Conservation (phyloP, 768 basidiomycete species). For the Neoboletus brunneissimus region DNA sequence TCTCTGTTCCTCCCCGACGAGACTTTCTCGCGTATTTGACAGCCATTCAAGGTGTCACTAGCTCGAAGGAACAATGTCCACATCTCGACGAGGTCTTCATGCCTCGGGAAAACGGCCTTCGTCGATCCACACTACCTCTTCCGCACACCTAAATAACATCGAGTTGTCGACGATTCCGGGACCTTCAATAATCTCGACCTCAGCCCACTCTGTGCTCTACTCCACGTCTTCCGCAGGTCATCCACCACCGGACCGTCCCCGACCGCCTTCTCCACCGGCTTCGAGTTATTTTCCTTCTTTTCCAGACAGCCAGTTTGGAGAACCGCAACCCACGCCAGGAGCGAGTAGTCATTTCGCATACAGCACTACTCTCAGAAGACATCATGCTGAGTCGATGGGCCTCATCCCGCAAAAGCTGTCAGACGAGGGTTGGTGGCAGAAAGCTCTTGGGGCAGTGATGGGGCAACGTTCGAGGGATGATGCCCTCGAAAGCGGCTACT, state of each 20-base stretch:
- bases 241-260: conserved; percentile 14
- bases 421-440: conserved; percentile 49
- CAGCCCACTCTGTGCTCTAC: conserved; percentile 22
- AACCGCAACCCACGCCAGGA: conserved; percentile 58
- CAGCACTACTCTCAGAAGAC: conserved; percentile 74
- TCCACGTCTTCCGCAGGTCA: conserved; percentile 9
- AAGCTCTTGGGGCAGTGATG: conserved; percentile 33
- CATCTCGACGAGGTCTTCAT: conserved; percentile 24
- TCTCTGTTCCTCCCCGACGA: neutral
- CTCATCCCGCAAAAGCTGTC: conserved; percentile 40
- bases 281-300: conserved; percentile 74
- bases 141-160: conserved; percentile 2
- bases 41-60: neutral
- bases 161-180: conserved; percentile 18
- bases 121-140: conserved; percentile 7
- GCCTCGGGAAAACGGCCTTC: conserved; percentile 20
- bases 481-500: conserved; percentile 40
- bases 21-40: neutral
- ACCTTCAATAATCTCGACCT: conserved; percentile 21
- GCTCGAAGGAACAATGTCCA: conserved; percentile 23
- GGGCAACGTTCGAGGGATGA: conserved; percentile 22
- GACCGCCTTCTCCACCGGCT: conserved; percentile 66
- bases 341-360: conserved; percentile 78
- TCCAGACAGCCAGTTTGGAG: conserved; percentile 43
- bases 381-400: conserved; percentile 43